These are phyloP conservation scores for Elongisporangium anandrum DNA, from an alignment of 352 stramenopile genomes.

Conservation along the genomic window DNA sequence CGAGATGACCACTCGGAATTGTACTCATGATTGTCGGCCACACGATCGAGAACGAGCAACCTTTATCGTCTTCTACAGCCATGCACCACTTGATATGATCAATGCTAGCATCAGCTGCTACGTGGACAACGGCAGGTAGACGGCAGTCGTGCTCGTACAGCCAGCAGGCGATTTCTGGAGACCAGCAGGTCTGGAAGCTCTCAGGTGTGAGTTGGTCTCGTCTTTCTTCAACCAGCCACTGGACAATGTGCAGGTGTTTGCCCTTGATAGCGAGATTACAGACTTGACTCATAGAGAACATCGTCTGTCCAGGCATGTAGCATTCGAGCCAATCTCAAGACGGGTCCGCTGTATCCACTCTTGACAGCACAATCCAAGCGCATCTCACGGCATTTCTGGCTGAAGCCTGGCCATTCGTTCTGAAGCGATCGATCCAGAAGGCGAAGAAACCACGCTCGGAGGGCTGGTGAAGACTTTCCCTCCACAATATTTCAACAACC, in stretches of 20 bases:
- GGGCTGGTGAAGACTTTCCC: too few species aligned
- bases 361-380: neutral
- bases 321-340: neutral
- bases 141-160: neutral
- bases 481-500: too few species aligned
- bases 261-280: neutral
- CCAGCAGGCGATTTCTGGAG: neutral
- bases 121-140: neutral
- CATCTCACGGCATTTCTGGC: neutral
- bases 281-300: neutral
- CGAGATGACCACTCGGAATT: neutral
- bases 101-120: neutral
- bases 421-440: neutral
- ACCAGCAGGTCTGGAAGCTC: neutral
- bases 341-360: neutral
- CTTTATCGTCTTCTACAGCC: neutral
- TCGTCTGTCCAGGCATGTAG: neutral
- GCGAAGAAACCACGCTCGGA: neutral
- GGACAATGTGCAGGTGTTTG: neutral
- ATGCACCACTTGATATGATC: neutral
- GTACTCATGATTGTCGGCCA: neutral
- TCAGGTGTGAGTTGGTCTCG: neutral
- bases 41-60: constrained; percentile 13
- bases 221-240: neutral
- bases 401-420: neutral